Conservation (phyloP, 768 basidiomycete species). For the Pisolithus marmoratus region DNA sequence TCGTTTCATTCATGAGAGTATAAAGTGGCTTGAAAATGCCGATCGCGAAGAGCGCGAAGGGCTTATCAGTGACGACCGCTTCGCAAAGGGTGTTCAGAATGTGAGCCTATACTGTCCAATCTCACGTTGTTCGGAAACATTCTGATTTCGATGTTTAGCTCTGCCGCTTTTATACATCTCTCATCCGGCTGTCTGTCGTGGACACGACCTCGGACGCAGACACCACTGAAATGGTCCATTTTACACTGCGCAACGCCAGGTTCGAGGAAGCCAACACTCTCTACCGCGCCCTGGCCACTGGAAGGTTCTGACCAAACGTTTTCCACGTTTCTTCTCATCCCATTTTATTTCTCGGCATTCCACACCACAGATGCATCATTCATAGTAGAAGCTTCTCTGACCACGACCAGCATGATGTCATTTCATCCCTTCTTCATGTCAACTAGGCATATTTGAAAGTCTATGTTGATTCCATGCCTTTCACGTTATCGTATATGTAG, state of each 20-base stretch:
- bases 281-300: slow-evolving; percentile 56
- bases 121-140: background rate
- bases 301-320: slow-evolving; percentile 21
- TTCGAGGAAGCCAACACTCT: slow-evolving; percentile 74
- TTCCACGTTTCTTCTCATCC: background rate
- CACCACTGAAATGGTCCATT: slow-evolving; percentile 73
- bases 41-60: slow-evolving; percentile 68
- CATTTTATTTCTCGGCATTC: background rate
- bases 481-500: background rate
- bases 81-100: slow-evolving; percentile 65
- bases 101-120: slow-evolving; percentile 34
- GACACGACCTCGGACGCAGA: slow-evolving; percentile 62
- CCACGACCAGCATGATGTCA: too few relatives aligned
- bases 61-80: slow-evolving; percentile 64
- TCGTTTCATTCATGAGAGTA: slow-evolving; percentile 63
- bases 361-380: background rate
- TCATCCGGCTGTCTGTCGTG: slow-evolving; percentile 62
- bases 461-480: background rate
- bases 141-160: slow-evolving; percentile 31
- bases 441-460: background rate
- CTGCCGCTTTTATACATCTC: slow-evolving; percentile 69
- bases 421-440: too few relatives aligned
- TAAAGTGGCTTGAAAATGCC: slow-evolving; percentile 64
- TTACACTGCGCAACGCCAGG: slow-evolving; percentile 63
- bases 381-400: background rate